Evolutionary conservation across 2,329 filamentous ascomycete species (phyloP), one percentile per base, ranked within the genome.

Genomic region (Penicillium sp.): DNA sequence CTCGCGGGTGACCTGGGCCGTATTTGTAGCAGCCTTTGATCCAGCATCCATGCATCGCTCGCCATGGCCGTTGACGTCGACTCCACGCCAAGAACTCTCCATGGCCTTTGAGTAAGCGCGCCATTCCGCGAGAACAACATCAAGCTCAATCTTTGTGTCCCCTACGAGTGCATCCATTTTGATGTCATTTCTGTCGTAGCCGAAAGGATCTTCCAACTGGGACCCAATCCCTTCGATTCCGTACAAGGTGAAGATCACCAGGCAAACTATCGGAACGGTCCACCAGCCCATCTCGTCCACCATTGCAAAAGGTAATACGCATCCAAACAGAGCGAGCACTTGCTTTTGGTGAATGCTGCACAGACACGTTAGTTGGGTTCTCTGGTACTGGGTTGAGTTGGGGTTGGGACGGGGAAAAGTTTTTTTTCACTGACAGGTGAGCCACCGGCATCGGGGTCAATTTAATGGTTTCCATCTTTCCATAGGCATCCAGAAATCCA

Each of bases 131-230:
- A 84, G 58, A 56, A 83, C 64, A 5, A 81, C 80, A 52, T 75
- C 73, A 13, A 81, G 74, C 64, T 84, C 81, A 35, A 72, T 72
- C 50, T 78, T 68, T 38, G 79, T 70, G 60, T 85, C 82, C 54
- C 82, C 80, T 3, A 80, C 77, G 43, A 84, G 78, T 3, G 79
- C 80, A 62, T 84, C 81, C 75, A 84, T 82, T 60, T 83, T 83
- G 65, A 85, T 84, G 60, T 84, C 81, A 48, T 83, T 83, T 58
- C 77, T 75, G 54, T 83, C 81, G 47, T 81, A 81, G 2, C 82
- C 82, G 60, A 85, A 84, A 1, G 82, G 82, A 60, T 85, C 82
- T 60, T 85, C 82, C 1, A 84, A 68, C 62, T 83, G 81, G 3
- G 74, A 75, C 9, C 80, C 81, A 46, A 84, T 84, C 1, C 79